Evolutionary conservation across 192 early-diverging fungal genomes (phyloP), one percentile per base, ranked within the genome.

Genomic region (Entomortierella lignicola): DNA sequence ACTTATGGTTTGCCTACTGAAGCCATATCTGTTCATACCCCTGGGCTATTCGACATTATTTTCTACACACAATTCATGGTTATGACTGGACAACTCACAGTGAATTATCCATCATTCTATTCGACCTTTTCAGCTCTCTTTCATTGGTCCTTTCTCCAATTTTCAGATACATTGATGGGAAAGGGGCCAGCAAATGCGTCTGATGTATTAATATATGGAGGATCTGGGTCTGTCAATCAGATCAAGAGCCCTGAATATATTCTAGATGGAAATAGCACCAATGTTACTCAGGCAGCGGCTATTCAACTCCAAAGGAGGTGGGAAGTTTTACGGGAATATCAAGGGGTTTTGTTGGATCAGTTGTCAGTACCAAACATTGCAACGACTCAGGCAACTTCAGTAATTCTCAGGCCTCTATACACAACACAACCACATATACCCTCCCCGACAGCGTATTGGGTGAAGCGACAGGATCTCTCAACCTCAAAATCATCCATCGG

Each of bases 61-160:
- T 80, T 71, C 54, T 87, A 87, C 26, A 73, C 83, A 2, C 85
- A 87, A 70, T 87, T 87, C 57, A 82, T 85, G 53, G 50, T 87
- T 21, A 69, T 77, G 47, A 75, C 79, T 26, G 84, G 83, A 1
- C 81, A 82, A 57, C 80, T 87, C 41, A 72, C 77, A n/a, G 39
- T 87, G 51, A 66, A 83, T 54, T 87, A 87, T 43, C 85, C 85
- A 4, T 61, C 65, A 10, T 87, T 83, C 55, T 85, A 87, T 53
- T 62, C 83, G 1, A 77, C 81, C 10, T 87, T 87, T 54, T 82
- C 81, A 0, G 59, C 82, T 0, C 72, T 85, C 37, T 87, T 87
- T 48, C 79, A 82, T 31, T 87, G 85, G 85, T 82, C 75, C 0
- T 79, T 79, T 43, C 58, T 79, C 31, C 48, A 79, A 58, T 79